These are phyloP conservation scores for Lasiodiplodia citricola DNA, from an alignment of 2,329 filamentous ascomycete species.

Conservation along the genomic window DNA sequence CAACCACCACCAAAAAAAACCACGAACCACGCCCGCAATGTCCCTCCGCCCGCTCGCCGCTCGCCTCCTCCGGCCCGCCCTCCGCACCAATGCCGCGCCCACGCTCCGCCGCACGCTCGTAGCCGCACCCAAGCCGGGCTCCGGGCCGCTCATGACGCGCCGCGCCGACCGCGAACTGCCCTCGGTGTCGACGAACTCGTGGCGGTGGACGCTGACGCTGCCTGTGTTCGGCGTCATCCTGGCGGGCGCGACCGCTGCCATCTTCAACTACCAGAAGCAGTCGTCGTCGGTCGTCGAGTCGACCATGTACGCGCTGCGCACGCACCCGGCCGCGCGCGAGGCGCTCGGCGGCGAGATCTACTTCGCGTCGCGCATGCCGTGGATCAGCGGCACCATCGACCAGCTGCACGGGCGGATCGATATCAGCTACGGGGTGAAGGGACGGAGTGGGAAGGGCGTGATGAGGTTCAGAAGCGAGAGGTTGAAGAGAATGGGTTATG, in stretches of 20 bases:
- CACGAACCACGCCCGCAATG: background rate
- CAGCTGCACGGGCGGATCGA: conserved; percentile 91
- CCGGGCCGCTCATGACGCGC: conserved; percentile 27
- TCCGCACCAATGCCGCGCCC: background rate
- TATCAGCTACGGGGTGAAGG: conserved; percentile 85
- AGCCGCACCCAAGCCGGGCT: conserved; percentile 25
- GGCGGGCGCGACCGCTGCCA: conserved; percentile 74
- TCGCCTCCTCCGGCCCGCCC: background rate
- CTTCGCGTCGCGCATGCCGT: conserved; percentile 55
- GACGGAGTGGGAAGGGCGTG: conserved; percentile 70
- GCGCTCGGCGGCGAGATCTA: conserved; percentile 75
- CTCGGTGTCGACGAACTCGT: background rate
- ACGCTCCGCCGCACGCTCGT: conserved; percentile 26
- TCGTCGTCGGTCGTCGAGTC: conserved; percentile 82
- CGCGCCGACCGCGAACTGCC: conserved; percentile 29
- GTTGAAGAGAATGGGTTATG: conserved; percentile 65
- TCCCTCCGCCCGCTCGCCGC: background rate
- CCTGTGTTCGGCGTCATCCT: conserved; percentile 81
- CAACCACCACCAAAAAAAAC: background rate
- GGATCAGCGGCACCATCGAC: conserved; percentile 74
- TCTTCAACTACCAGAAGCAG: conserved; percentile 99
- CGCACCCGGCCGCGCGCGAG: conserved; percentile 73
- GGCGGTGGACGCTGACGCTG: conserved; percentile 56
- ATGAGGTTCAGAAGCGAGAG: conserved; percentile 84
- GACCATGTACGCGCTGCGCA: conserved; percentile 90